A percentile compares a stretch with the other conserved stretches of the same genome.
Conservation (phyloP, 2,329 filamentous ascomycete genomes). For the Fusarium concolor region DNA sequence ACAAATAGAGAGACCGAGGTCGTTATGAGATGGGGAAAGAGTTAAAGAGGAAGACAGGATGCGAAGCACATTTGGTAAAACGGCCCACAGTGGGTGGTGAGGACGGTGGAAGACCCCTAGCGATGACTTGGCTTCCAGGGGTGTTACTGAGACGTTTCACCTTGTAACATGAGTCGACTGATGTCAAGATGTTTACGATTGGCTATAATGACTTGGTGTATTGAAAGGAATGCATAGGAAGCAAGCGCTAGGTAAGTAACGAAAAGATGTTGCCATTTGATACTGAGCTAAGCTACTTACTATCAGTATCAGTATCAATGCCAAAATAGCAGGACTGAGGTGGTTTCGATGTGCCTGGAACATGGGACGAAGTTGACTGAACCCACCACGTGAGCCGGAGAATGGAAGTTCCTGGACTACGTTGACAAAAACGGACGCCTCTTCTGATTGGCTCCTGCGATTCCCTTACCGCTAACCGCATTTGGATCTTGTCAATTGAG, state of each 20-base stretch:
- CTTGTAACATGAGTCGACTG: constrained; percentile 52
- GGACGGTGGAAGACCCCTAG: constrained; percentile 39
- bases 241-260: background rate
- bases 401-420: constrained; percentile 9
- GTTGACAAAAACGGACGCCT: background rate
- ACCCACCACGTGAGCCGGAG: background rate
- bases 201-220: constrained; percentile 7
- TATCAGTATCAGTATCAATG: background rate
- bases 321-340: background rate
- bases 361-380: constrained; percentile 15
- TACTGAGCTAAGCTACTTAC: background rate
- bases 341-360: background rate
- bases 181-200: constrained; percentile 38
- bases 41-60: constrained; percentile 13
- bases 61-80: constrained; percentile 45
- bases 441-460: constrained; percentile 31
- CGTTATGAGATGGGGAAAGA: constrained; percentile 30
- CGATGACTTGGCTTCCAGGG: constrained; percentile 34
- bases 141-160: constrained; percentile 58
- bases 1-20: constrained; percentile 7
- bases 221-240: background rate
- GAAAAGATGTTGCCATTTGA: too few species aligned
- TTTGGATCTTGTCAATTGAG: constrained; percentile 43
- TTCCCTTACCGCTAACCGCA: constrained; percentile 27
- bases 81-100: constrained; percentile 38